Conservation (phyloP, 1,284 basidiomycete genomes). For the Neonothopanus nambi region DNA sequence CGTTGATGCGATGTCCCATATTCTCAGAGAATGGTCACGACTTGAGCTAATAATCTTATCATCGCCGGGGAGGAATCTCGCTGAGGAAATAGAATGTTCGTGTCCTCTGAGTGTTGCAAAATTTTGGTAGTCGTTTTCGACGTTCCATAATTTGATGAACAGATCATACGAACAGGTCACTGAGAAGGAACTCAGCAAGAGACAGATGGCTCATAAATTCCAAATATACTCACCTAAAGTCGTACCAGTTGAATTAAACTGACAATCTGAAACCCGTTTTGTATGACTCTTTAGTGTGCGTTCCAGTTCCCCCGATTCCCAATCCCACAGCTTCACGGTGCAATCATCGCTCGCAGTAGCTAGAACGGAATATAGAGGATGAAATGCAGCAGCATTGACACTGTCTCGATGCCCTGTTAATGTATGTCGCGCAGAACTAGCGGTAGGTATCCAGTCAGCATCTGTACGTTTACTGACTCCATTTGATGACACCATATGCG, state of each 20-base stretch:
- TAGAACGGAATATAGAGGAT: conserved; percentile 68
- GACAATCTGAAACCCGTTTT: conserved; percentile 70
- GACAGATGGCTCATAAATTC: background rate
- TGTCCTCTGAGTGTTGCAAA: conserved; percentile 74
- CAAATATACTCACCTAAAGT: conserved; percentile 53
- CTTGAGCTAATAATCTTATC: conserved; percentile 70
- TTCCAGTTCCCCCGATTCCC: conserved; percentile 82
- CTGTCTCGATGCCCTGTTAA: conserved; percentile 66
- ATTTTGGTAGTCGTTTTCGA: conserved; percentile 73
- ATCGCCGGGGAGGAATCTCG: conserved; percentile 73
- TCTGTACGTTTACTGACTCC: conserved; percentile 42
- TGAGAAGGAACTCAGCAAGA: conserved; percentile 26
- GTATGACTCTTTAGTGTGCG: conserved; percentile 79
- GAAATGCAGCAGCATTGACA: conserved; percentile 69
- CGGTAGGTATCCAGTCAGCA: conserved; percentile 69
- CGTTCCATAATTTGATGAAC: conserved; percentile 81
- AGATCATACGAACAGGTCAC: conserved; percentile 76
- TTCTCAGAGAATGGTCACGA: conserved; percentile 68
- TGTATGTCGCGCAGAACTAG: conserved; percentile 55
- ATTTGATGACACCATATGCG: conserved; percentile 39
- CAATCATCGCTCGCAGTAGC: conserved; percentile 73
- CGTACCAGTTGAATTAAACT: conserved; percentile 72
- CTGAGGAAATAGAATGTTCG: conserved; percentile 63
- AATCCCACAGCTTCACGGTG: conserved; percentile 81
- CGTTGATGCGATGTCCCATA: conserved; percentile 76